Conservation (phyloP, 208 protist genomes). For the Porcisia deanei region DNA sequence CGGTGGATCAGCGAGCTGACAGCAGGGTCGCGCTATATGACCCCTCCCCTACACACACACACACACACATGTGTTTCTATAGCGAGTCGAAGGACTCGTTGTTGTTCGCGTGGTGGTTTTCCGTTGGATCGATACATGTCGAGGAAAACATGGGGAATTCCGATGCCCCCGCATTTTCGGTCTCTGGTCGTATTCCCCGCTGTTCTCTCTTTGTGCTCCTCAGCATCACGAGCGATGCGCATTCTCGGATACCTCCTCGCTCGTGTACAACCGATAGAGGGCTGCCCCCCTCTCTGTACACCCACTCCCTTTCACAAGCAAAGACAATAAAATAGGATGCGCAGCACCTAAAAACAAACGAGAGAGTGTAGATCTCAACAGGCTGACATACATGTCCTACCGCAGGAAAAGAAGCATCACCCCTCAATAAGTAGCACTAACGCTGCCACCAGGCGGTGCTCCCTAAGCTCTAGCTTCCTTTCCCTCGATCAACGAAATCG, state of each 20-base stretch:
- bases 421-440: neutral
- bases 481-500: neutral
- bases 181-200: neutral
- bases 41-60: too few relatives aligned
- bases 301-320: neutral
- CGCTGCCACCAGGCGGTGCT: neutral
- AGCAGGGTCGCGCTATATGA: slow-evolving; percentile 18
- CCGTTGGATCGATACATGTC: too few relatives aligned
- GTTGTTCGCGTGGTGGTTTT: too few relatives aligned
- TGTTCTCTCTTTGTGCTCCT: neutral
- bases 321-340: neutral
- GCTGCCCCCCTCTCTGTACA: too few relatives aligned
- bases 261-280: neutral
- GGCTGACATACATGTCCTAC: neutral
- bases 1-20: slow-evolving; percentile 38
- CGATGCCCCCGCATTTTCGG: neutral
- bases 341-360: neutral
- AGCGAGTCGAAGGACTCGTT: too few relatives aligned
- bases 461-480: neutral
- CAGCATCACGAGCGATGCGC: neutral
- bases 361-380: neutral
- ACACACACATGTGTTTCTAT: too few relatives aligned
- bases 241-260: neutral
- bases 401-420: neutral
- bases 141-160: too few relatives aligned